Percentiles rank a stretch among this genome's conserved stretches.
Evolutionary conservation across 495 filamentous ascomycete genomes (phyloP).

Genomic region (Letharia columbiana): DNA sequence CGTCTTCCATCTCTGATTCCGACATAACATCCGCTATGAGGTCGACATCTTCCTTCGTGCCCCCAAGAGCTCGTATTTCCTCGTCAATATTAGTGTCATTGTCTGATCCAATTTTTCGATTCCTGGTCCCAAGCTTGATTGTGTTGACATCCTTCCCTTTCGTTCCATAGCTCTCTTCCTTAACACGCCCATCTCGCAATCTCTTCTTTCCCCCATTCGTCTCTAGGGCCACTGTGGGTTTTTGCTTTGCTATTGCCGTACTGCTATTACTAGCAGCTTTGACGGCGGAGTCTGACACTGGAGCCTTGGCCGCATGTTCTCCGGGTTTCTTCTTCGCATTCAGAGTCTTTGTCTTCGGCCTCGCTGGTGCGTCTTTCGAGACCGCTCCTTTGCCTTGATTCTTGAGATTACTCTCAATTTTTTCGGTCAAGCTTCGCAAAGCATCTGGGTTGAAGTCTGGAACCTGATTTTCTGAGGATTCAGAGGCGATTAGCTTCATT

Average conservation of each 20-base stretch:
- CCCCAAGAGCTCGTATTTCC: slow-evolving; percentile 69
- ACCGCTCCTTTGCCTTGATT: slow-evolving; percentile 1
- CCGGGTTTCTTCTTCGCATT: not conserved
- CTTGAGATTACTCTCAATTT: slow-evolving; percentile 20
- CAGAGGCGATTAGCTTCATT: not conserved
- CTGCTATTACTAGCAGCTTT: not conserved
- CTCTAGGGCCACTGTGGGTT: not conserved
- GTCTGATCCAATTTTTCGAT: not conserved
- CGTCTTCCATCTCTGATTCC: slow-evolving; percentile 49
- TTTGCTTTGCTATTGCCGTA: not conserved
- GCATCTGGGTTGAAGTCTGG: slow-evolving; percentile 22
- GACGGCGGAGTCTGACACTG: not conserved
- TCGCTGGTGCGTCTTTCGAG: not conserved
- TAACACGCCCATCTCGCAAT: slow-evolving; percentile 21
- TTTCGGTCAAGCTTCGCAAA: slow-evolving; percentile 20
- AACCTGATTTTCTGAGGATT: slow-evolving; percentile 7
- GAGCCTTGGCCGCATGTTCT: not conserved
- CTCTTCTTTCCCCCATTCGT: slow-evolving; percentile 23
- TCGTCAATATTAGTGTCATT: slow-evolving; percentile 23
- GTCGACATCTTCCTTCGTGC: slow-evolving; percentile 65
- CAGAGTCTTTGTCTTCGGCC: not conserved
- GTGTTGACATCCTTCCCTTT: not conserved
- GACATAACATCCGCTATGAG: slow-evolving; percentile 55
- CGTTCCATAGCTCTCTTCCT: not conserved
- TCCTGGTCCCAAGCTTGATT: slow-evolving; percentile 6